These are phyloP conservation scores for Calycina marina DNA, from an alignment of 2,329 filamentous ascomycete genomes.

Conservation along the genomic window DNA sequence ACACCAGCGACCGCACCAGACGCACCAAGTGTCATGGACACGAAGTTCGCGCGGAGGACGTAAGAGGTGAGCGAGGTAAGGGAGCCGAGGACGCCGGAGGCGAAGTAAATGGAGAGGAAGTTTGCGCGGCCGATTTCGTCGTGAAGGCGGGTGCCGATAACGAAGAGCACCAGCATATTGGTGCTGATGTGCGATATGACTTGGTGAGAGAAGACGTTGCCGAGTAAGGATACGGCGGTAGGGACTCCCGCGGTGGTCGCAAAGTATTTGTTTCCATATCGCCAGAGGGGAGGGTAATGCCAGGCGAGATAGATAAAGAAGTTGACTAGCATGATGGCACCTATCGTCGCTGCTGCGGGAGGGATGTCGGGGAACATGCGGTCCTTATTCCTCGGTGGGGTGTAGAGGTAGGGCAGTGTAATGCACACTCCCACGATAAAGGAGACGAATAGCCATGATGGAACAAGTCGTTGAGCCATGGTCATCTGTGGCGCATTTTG, in stretches of 20 bases:
- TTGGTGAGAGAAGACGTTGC: conserved; percentile 57
- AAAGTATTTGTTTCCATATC: conserved; percentile 53
- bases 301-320: conserved; percentile 40
- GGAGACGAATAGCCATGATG: conserved; percentile 34
- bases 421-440: conserved; percentile 30
- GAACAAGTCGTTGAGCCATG: conserved; percentile 38
- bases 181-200: conserved; percentile 39
- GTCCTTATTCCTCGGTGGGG: conserved; percentile 31
- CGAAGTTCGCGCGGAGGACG: conserved; percentile 26
- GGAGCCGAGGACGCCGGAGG: conserved; percentile 41
- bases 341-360: conserved; percentile 49
- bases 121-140: conserved; percentile 55
- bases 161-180: conserved; percentile 52
- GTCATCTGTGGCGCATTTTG: conserved; percentile 36
- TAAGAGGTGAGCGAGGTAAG: conserved; percentile 37
- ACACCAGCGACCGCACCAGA: conserved; percentile 51
- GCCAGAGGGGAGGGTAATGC: conserved; percentile 51
- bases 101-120: conserved; percentile 54
- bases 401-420: conserved; percentile 34
- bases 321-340: conserved; percentile 45
- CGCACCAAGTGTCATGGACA: conserved; percentile 44
- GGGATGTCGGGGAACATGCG: conserved; percentile 46
- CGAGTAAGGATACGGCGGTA: conserved; percentile 43
- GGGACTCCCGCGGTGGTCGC: conserved; percentile 50
- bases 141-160: conserved; percentile 53